Conservation (phyloP, 2,329 filamentous ascomycete species). For the Arachnomyces sp. region DNA sequence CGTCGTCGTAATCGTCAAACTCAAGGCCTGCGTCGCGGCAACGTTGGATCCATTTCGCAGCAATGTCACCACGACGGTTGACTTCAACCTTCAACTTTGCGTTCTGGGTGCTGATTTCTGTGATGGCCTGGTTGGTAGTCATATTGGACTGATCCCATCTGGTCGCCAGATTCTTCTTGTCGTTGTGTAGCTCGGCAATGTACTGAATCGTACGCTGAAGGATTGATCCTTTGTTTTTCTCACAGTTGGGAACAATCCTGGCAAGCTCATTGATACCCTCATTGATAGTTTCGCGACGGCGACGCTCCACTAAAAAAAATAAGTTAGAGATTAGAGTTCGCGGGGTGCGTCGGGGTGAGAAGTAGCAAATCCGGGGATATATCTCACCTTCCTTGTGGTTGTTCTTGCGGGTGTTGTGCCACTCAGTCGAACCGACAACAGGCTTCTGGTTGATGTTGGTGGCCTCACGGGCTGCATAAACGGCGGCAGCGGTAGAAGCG, state of each 20-base stretch:
- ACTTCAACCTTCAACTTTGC: slow-evolving; percentile 93
- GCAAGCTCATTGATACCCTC: slow-evolving; percentile 97
- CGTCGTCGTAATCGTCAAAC: slow-evolving; percentile 42
- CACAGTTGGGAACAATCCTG: slow-evolving; percentile 93
- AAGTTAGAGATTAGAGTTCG: slow-evolving; percentile 11
- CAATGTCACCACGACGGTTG: slow-evolving; percentile 71
- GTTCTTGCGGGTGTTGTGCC: slow-evolving; percentile 94
- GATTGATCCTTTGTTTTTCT: slow-evolving; percentile 98
- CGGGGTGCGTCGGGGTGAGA: too few species aligned
- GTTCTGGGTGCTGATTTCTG: slow-evolving; percentile 88
- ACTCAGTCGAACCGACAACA: slow-evolving; percentile 90
- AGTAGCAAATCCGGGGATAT: not conserved
- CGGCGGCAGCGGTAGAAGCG: slow-evolving; percentile 54
- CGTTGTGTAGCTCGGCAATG: slow-evolving; percentile 68
- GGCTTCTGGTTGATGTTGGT: slow-evolving; percentile 60
- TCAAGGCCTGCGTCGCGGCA: slow-evolving; percentile 41
- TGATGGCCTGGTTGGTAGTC: slow-evolving; percentile 44
- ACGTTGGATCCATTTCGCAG: slow-evolving; percentile 39
- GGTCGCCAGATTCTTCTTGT: slow-evolving; percentile 35
- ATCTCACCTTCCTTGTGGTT: slow-evolving; percentile 94
- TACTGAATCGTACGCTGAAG: slow-evolving; percentile 88
- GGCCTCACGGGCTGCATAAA: slow-evolving; percentile 45
- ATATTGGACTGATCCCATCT: slow-evolving; percentile 38
- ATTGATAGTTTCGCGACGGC: slow-evolving; percentile 95
- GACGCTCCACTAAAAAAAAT: slow-evolving; percentile 67